Base-by-base conservation (phyloP, 202 grass and related monocot genomes). In the Bolboschoenoplectus hybrid region DNA sequence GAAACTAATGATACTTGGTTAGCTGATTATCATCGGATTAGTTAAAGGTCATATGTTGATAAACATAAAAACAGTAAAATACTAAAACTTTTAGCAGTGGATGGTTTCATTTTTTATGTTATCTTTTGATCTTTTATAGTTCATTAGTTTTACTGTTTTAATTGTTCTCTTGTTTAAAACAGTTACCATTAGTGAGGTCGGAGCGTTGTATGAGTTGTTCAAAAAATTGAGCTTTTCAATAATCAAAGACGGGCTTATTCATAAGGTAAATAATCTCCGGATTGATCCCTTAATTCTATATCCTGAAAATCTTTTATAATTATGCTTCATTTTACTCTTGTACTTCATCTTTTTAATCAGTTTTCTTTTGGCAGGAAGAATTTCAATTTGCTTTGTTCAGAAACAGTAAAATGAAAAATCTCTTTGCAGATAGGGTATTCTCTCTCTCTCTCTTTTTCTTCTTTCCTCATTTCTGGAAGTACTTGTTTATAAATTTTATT, bases 221-320 rank as follows among this genome's bases (percentile, higher is more conserved):
- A 94, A 91, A 83, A 95, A 87, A 82, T 75, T 97, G 85, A 97
- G 95, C 90, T 89, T 34, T 81, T 95, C 88, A 81, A 95, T 97
- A 67, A 17, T 93, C 79, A 89, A 94, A 17, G 95, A 97, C 50
- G 92, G 91, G 0, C 92, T 97, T 63, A 97, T 97, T 65, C 92
- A 97, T 88, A 94, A 93, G 92, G 95, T 97, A 16, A 3, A 64
- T 17, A 16, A 14, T n/a, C n/a, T 52, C 34, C 79, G 40, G 7
- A 76, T 64, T 78, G 19, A 81, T 52, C 1, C 36, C 16, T 50
- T 41, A 12, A 1, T 85, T 38, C 36, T 19, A 19, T 16, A 10
- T 74, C 1, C 16, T 74, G 26, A 20, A 63, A 36, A 5, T 36
- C 52, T 47, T 9, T 3, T 0, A 47, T 57, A 47, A 0, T 6